These are phyloP conservation scores for Elsinoe necatrix DNA, from an alignment of 2,329 filamentous ascomycete species.

Conservation along the genomic window DNA sequence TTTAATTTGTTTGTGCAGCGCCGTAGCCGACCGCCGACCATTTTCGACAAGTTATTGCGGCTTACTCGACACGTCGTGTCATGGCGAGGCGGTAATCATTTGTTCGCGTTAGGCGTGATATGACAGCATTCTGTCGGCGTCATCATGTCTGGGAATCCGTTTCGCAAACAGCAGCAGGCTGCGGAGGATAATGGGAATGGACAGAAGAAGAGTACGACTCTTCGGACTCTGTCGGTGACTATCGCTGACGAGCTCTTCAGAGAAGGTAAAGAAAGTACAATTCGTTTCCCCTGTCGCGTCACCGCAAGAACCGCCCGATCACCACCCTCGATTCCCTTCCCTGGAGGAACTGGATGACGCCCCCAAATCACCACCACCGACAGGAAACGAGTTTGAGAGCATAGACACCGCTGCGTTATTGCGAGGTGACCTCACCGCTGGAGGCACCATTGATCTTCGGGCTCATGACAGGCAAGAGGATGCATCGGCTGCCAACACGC, in stretches of 20 bases:
- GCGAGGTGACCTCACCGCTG: conserved; percentile 12
- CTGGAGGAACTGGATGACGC: conserved; percentile 15
- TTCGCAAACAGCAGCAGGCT: conserved; percentile 13
- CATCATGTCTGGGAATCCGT: conserved; percentile 15
- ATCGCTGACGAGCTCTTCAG: background rate
- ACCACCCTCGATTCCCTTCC: conserved; percentile 13
- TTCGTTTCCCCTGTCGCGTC: conserved; percentile 15
- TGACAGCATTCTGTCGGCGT: conserved; percentile 9
- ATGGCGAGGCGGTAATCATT: background rate
- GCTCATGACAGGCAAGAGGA: conserved; percentile 1
- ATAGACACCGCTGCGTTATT: conserved; percentile 9
- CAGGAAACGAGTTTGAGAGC: conserved; percentile 6
- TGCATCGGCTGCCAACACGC: conserved; percentile 1
- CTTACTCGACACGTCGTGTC: background rate
- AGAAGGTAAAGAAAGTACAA: conserved; percentile 15
- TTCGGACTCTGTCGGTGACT: too few species aligned
- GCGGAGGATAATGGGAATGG: background rate
- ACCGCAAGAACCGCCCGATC: conserved; percentile 12
- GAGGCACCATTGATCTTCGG: conserved; percentile 12
- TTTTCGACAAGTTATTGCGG: background rate
- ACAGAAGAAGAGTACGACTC: conserved; percentile 6
- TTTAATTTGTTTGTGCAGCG: background rate
- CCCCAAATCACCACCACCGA: conserved; percentile 13
- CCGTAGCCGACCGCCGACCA: too few species aligned
- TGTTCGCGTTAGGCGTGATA: background rate